phyloP scores from a whole-genome alignment of 1,139 yeast species.

The Pichia sp. region DNA sequence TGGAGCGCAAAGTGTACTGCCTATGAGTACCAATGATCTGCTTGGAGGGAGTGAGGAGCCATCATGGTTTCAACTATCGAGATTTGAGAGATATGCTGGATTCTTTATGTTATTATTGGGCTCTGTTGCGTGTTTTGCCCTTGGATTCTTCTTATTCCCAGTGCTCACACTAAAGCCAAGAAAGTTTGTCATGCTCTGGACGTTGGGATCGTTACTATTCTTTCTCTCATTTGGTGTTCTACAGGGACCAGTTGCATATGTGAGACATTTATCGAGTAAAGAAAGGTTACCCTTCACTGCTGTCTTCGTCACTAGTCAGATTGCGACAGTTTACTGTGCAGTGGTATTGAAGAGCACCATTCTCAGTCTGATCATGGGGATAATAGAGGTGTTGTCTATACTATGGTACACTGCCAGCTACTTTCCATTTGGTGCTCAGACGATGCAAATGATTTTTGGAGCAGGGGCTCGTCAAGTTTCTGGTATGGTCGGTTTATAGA shows the following conservation, averaged over 20 bases:
- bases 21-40: slow-evolving; percentile 44
- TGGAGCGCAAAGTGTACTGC: slow-evolving; percentile 44
- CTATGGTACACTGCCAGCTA: slow-evolving; percentile 84
- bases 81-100: slow-evolving; percentile 75
- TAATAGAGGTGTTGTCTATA: slow-evolving; percentile 77
- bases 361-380: slow-evolving; percentile 67
- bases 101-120: slow-evolving; percentile 74
- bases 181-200: slow-evolving; percentile 87
- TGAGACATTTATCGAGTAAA: slow-evolving; percentile 65
- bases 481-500: slow-evolving; percentile 40
- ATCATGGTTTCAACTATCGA: slow-evolving; percentile 53
- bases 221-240: slow-evolving; percentile 84
- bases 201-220: slow-evolving; percentile 82
- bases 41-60: slow-evolving; percentile 43
- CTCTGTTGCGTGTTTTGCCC: slow-evolving; percentile 68
- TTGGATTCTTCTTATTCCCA: slow-evolving; percentile 81
- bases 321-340: slow-evolving; percentile 35
- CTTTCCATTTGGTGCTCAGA: slow-evolving; percentile 93
- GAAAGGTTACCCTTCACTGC: slow-evolving; percentile 74
- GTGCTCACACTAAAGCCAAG: slow-evolving; percentile 85
- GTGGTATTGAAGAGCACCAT: slow-evolving; percentile 59
- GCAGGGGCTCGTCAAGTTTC: slow-evolving; percentile 72
- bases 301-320: slow-evolving; percentile 55
- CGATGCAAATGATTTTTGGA: slow-evolving; percentile 68
- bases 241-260: slow-evolving; percentile 84